Conservation (phyloP, 768 basidiomycete species). For the Lentinula sp. region DNA sequence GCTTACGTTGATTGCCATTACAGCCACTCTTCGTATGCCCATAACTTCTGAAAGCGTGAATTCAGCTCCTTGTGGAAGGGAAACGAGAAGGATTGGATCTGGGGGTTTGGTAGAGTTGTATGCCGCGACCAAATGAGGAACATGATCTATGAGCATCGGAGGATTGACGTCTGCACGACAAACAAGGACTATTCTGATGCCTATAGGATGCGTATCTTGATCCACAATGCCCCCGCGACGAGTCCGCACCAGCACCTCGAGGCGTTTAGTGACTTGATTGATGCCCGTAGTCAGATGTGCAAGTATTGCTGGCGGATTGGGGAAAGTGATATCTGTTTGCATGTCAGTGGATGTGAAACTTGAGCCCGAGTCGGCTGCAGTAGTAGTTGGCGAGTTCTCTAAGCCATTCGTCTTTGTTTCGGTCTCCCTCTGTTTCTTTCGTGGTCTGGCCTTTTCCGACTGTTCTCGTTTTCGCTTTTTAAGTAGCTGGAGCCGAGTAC, state of each 20-base stretch:
- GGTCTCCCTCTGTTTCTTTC: conserved; percentile 17
- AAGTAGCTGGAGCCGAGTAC: conserved; percentile 20
- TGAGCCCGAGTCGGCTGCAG: background rate
- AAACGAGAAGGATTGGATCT: conserved; percentile 47
- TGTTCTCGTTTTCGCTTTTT: conserved; percentile 33
- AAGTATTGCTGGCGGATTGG: conserved; percentile 31
- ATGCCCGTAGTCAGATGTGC: conserved; percentile 60
- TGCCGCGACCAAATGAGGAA: conserved; percentile 72
- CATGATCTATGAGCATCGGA: conserved; percentile 61
- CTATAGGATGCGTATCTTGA: conserved; percentile 10
- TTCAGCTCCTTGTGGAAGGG: conserved; percentile 68
- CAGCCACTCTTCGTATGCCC: conserved; percentile 63
- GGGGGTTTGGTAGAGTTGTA: conserved; percentile 48
- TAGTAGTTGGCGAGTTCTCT: background rate
- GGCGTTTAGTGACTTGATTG: conserved; percentile 68
- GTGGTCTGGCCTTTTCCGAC: conserved; percentile 9
- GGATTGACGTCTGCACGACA: conserved; percentile 77
- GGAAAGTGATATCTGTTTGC: background rate
- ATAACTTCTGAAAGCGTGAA: conserved; percentile 46
- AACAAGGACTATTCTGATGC: conserved; percentile 49
- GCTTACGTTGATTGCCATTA: conserved; percentile 63
- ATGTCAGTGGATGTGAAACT: background rate
- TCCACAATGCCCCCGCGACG: conserved; percentile 6
- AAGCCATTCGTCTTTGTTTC: background rate
- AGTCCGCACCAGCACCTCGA: conserved; percentile 49